Base-by-base conservation (phyloP, 2,329 filamentous ascomycete genomes). In the Trichoderma koningii region DNA sequence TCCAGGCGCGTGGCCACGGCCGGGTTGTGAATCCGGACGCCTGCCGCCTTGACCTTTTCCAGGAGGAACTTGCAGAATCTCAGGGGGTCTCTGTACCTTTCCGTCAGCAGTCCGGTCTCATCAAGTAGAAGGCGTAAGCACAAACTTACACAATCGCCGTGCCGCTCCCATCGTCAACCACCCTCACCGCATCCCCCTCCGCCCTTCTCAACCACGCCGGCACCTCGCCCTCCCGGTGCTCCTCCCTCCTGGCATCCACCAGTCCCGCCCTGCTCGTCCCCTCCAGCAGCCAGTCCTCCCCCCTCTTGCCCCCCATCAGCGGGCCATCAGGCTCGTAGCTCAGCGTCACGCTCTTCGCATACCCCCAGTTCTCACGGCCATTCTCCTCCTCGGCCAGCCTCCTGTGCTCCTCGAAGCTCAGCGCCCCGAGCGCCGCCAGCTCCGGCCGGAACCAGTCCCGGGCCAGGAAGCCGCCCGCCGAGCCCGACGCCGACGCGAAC, bases 401-500 rank as follows among this genome's bases (percentile, higher is more conserved):
- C 67, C 80, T 80, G 75, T 94, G 91, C 60, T 92, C 81, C 5
- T 82, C 81, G 72, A 90, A 94, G 47, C 88, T 91, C 14, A 93
- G 79, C 0, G 81, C 82, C 7, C 86, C 90, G 1, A 93, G 80
- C 0, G 81, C 78, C 0, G 84, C 80, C 6, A 86, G 77, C 1
- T 82, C 78, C 0, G 85, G 78, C 0, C 81, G 80, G 70, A 90
- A 91, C 89, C 90, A 93, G 74, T 93, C 88, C 41, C 80, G 81
- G 0, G 90, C 90, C 9, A 93, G 73, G 71, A 93, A 94, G 0
- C 91, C 90, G 19, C 83, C 91, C 0, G 90, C 89, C 69, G 85
- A 87, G 1, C 91, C 90, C 2, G 89, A 93, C 0, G 91, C 90
- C 34, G 88, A 91, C 12, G 85, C 83, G 75, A 93, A 92, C 38